Conservation (phyloP, 768 basidiomycete genomes). For the Lentinula guzmanii region DNA sequence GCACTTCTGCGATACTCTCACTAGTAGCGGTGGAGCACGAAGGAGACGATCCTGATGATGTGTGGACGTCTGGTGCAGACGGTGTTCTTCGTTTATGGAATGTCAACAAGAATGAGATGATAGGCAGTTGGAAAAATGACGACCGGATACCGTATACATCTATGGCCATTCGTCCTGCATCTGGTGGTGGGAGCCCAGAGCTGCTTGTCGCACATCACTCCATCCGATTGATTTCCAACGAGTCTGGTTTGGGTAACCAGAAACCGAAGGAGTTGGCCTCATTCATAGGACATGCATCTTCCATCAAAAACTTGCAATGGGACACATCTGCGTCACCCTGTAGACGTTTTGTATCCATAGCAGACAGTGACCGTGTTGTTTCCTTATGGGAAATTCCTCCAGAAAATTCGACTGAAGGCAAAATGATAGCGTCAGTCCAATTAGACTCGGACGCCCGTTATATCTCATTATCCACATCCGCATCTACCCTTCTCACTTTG, state of each 20-base stretch:
- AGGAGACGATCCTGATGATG: conserved; percentile 21
- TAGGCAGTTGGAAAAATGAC: conserved; percentile 50
- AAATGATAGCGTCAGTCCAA: conserved; percentile 52
- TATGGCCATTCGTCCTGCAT: conserved; percentile 36
- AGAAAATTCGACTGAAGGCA: conserved; percentile 36
- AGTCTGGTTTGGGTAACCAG: conserved; percentile 23
- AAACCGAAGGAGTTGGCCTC: conserved; percentile 41
- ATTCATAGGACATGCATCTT: conserved; percentile 64
- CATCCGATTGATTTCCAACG: conserved; percentile 45
- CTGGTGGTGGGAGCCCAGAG: conserved; percentile 32
- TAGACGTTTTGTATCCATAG: conserved; percentile 51
- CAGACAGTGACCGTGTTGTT: conserved; percentile 56
- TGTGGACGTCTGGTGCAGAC: conserved; percentile 59
- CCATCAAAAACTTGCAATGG: conserved; percentile 48
- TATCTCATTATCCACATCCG: conserved; percentile 27
- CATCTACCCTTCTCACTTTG: conserved; percentile 40
- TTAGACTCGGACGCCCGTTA: conserved; percentile 58
- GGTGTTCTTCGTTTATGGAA: conserved; percentile 55
- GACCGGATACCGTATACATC: conserved; percentile 54
- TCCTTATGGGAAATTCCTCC: conserved; percentile 55
- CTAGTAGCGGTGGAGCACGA: conserved; percentile 27
- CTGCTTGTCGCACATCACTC: conserved; percentile 56
- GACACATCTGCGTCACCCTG: conserved; percentile 31
- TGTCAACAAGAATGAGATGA: conserved; percentile 38
- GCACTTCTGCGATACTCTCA: conserved; percentile 46